A percentile compares a stretch with the other conserved stretches of the same genome.
These are phyloP conservation scores for Trichosporon coremiiforme DNA, from an alignment of 1,284 basidiomycete genomes.

Conservation along the genomic window DNA sequence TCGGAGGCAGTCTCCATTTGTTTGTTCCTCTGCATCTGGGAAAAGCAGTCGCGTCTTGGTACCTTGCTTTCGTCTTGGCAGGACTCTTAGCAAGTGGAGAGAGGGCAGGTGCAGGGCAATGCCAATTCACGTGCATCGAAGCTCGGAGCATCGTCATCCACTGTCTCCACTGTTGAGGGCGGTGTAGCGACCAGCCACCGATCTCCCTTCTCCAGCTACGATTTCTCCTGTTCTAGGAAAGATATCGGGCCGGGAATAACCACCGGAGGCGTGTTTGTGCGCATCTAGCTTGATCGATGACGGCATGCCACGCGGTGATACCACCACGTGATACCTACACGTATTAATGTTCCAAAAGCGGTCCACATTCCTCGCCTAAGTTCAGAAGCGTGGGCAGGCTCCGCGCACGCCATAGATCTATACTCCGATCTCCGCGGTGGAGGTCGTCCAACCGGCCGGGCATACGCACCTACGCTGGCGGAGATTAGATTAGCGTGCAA, in stretches of 20 bases:
- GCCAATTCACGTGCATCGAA: not conserved
- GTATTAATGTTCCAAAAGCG: not conserved
- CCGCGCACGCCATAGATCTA: not conserved
- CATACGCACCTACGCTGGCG: not conserved
- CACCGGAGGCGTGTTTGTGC: no score
- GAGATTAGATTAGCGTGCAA: constrained; percentile 4
- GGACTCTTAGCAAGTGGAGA: not conserved
- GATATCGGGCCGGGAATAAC: not conserved
- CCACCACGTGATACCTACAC: not conserved
- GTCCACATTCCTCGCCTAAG: not conserved
- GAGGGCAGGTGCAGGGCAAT: not conserved
- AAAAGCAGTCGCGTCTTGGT: no score
- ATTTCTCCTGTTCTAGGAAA: no score
- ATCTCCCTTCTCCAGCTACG: no score
- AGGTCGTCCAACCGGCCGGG: not conserved
- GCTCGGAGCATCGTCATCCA: not conserved
- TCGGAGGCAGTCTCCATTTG: not conserved
- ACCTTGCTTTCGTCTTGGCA: not conserved
- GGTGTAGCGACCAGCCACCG: not conserved
- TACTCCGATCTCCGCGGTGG: not conserved
- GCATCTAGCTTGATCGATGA: constrained; percentile 3
- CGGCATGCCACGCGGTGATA: constrained; percentile 2
- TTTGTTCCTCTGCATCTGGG: no score
- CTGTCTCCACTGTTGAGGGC: not conserved
- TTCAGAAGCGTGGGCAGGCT: not conserved